Base-by-base conservation (phyloP, 2,329 filamentous ascomycete species). In the Septoria linicola region DNA sequence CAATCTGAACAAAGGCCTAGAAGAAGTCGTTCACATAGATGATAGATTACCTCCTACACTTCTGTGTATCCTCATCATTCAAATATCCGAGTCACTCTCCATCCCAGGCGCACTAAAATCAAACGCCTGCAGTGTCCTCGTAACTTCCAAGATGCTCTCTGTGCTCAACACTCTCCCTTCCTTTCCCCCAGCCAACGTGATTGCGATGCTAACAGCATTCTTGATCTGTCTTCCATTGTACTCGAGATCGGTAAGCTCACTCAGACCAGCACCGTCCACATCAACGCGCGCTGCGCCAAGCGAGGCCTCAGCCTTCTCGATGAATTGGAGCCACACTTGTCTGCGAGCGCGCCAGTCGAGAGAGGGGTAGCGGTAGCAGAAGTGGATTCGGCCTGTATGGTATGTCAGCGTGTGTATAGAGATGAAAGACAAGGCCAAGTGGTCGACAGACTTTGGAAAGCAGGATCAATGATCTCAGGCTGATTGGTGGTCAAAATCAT, bases 351-450 rank as follows among this genome's bases (percentile, higher is more conserved):
- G 21, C 19, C 36, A 45, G 23, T 43, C 45, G 8, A 93, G 77
- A 41, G 84, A 82, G 21, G 87, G 86, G 68, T 95, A 95, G 20
- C 85, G 78, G 7, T 95, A 74, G 0, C 88, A 87, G 63, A 95
- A 84, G 67, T 93, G 88, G 54, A 93, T 92, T 17, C 89, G 81
- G 11, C 48, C 48, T 51, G 16, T 32, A 13, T 10, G 25, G 10
- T 1, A 32, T 16, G 8, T 7, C 19, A 23, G 16, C 7, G 83
- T 88, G 66, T 91, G 86, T 74, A 93, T 92, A 0, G 88, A 88
- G 54, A 91, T n/a, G n/a, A n/a, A n/a, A n/a, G n/a, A n/a, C n/a
- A n/a, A n/a, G n/a, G n/a, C n/a, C n/a, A 87, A 19, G 34, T 14
- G 23, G 20, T 41, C 11, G 2, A 25, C 46, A 17, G 21, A 49